Base-by-base conservation (phyloP, 1,139 yeast genomes). In the Nakaseomyces delphensis region DNA sequence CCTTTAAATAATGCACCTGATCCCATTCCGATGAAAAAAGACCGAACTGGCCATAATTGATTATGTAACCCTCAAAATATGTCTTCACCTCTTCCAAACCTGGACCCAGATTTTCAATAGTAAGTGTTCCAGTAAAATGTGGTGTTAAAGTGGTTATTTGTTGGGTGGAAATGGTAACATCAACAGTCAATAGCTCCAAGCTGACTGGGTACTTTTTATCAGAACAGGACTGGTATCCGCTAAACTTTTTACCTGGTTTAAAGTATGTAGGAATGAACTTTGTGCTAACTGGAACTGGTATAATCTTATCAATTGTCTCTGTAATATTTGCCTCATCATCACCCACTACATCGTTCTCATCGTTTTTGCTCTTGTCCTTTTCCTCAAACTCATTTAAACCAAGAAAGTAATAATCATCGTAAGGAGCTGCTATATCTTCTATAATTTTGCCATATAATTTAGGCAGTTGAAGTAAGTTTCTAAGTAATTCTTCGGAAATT, bases 11-110 rank as follows among this genome's bases (percentile, higher is more conserved):
- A 81, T 87, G 87, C 77, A 20, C 67, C 59, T 23, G 54, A 51
- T 47, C 63, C 66, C 57, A 65, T 43, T 62, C 67, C 36, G 64
- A 62, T 29, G 81, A 77, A 51, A 58, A 64, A 50, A 71, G 75
- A 32, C 71, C 70, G 46, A 65, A 46, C 7, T 46, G 63, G 40
- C 54, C 76, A 61, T 71, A 79, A 49, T 86, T 83, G 35, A 87
- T 76, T 49, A 87, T 83, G 57, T 84, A 95, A 4, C 87, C 93
- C 54, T 79, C 85, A 65, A 89, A 89, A 57, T 81, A 87, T 0
- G 96, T 89, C n/a, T 84, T 77, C 48, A 89, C 79, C 49, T 79
- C 79, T 1, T 94, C 87, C 50, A 82, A 76, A 38, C 77, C 72
- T 45, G 76, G 79, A 0, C 95, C 85, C 40, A 89, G 69, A 3